These are phyloP conservation scores for Zygoascus biomembranicola DNA, from an alignment of 805 yeast genomes.

Conservation along the genomic window DNA sequence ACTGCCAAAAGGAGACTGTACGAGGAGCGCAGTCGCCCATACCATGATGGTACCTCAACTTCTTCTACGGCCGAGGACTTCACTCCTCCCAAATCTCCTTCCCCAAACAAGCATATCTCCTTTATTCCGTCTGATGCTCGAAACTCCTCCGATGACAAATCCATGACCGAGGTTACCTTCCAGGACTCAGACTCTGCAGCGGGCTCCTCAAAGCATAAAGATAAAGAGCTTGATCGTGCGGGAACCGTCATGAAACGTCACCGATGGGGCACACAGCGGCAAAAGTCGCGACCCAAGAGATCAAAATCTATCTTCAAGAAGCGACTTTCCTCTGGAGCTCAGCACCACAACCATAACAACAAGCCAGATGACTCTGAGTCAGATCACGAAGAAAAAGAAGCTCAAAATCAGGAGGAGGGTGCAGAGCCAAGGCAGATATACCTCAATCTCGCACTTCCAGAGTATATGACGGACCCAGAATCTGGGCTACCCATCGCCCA, in stretches of 20 bases:
- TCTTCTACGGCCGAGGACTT: background rate
- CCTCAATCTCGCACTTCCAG: conserved; percentile 45
- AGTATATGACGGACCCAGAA: conserved; percentile 35
- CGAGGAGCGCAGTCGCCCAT: background rate
- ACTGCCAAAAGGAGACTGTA: background rate
- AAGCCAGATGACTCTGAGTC: background rate
- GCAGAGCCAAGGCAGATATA: conserved; percentile 33
- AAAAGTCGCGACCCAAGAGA: conserved; percentile 47
- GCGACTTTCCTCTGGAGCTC: background rate
- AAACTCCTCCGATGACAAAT: background rate
- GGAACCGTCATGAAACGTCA: conserved; percentile 59
- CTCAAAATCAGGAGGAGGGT: conserved; percentile 1
- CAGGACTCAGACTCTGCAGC: background rate
- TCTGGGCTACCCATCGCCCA: conserved; percentile 50
- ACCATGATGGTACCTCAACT: background rate
- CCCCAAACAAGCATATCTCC: background rate
- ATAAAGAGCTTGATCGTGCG: conserved; percentile 25
- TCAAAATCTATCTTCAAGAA: conserved; percentile 19
- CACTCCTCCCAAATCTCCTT: background rate
- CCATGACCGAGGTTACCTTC: conserved; percentile 1
- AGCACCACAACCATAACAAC: background rate
- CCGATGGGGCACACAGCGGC: conserved; percentile 88
- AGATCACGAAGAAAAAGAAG: conserved; percentile 1
- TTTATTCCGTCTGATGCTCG: background rate
- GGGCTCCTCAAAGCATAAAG: background rate